Evolutionary conservation across 768 basidiomycete genomes (phyloP).

Genomic region (Lentinula lateritia): DNA sequence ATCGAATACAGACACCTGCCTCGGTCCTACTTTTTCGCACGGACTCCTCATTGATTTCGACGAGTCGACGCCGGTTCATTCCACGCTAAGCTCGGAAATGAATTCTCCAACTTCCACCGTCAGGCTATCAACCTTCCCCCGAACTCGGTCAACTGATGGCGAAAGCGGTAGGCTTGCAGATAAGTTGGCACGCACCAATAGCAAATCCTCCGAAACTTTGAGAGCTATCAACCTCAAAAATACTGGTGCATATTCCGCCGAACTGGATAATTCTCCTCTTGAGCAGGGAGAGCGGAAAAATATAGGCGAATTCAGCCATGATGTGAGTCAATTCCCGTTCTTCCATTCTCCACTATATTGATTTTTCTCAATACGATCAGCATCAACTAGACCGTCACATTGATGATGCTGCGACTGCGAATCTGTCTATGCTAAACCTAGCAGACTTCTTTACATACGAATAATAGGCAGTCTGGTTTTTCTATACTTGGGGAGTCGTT

Average conservation of each 20-base stretch:
- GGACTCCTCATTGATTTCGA: constrained; percentile 55
- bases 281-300: neutral
- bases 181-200: neutral
- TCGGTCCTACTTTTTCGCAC: constrained; percentile 29
- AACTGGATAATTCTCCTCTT: neutral
- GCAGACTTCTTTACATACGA: constrained; percentile 19
- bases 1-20: neutral
- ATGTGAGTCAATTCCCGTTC: neutral
- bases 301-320: neutral
- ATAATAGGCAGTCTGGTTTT: no score
- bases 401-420: neutral
- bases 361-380: neutral
- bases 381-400: no score
- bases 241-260: neutral
- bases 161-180: neutral
- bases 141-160: neutral
- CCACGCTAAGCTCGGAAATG: neutral
- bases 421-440: constrained; percentile 26
- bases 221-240: neutral
- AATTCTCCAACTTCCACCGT: neutral
- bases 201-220: neutral
- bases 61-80: constrained; percentile 26
- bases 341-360: neutral
- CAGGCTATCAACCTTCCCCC: neutral
- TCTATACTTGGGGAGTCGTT: no score